These are phyloP conservation scores for Tieghemiomyces parasiticus DNA, from an alignment of 192 early-diverging fungal genomes.

Conservation along the genomic window DNA sequence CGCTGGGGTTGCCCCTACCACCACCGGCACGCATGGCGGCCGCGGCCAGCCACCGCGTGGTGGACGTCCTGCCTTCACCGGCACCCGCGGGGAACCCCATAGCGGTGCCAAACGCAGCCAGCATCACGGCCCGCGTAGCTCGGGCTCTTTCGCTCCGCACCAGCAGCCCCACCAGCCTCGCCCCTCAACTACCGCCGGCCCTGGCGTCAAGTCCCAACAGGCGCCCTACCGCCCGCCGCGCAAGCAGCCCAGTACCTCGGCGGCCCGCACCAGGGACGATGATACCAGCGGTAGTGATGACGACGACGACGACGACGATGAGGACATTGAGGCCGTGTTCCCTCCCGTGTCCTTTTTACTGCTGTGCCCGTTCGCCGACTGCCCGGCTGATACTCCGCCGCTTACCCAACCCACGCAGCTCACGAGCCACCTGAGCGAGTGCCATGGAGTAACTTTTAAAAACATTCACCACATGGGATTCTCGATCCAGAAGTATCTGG, in stretches of 20 bases:
- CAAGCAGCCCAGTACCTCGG: too few relatives aligned
- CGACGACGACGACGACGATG: conserved; percentile 25
- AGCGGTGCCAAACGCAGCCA: too few relatives aligned
- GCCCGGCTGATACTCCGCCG: conserved; percentile 20
- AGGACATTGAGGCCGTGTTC: conserved; percentile 18
- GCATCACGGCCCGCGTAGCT: too few relatives aligned
- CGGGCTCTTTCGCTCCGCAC: too few relatives aligned
- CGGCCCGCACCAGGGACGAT: background rate
- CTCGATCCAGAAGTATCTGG: conserved; percentile 56
- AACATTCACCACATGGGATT: conserved; percentile 67
- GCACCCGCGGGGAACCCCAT: too few relatives aligned
- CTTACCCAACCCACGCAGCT: conserved; percentile 47
- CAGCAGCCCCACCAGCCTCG: too few relatives aligned
- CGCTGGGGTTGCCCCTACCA: too few relatives aligned
- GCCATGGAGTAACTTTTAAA: conserved; percentile 46
- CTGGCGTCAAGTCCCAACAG: too few relatives aligned
- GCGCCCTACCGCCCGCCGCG: background rate
- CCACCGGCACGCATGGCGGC: too few relatives aligned
- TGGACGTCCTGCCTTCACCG: too few relatives aligned
- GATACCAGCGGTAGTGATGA: conserved; percentile 12
- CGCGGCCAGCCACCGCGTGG: too few relatives aligned
- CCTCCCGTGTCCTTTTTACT: conserved; percentile 35
- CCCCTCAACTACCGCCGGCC: too few relatives aligned
- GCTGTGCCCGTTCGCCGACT: conserved; percentile 50
- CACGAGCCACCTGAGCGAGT: conserved; percentile 43